Evolutionary conservation across 345 rosid species (phyloP).

Genomic region (Pugionium cornutum): DNA sequence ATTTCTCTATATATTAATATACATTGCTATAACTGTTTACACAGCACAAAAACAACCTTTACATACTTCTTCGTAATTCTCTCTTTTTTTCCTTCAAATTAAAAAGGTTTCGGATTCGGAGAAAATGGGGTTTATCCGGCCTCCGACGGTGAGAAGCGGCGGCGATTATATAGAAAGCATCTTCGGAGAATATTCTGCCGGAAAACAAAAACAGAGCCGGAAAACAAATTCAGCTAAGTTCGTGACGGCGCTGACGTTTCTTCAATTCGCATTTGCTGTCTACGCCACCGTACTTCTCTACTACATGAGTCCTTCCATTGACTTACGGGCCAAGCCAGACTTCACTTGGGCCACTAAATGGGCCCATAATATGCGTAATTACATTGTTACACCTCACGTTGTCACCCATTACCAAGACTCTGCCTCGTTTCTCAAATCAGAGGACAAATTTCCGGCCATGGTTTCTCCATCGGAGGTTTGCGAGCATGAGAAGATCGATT

Average conservation of each 20-base stretch:
- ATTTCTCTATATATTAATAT: conserved; percentile 38
- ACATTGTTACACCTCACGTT: conserved; percentile 67
- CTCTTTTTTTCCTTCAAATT: neutral
- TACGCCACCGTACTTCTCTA: conserved; percentile 88
- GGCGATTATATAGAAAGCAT: conserved; percentile 82
- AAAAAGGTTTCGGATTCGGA: conserved; percentile 42
- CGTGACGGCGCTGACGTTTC: conserved; percentile 70
- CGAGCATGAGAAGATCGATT: conserved; percentile 87
- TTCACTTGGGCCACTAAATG: conserved; percentile 86
- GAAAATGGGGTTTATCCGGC: conserved; percentile 67
- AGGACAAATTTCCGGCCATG: conserved; percentile 25
- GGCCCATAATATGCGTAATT: conserved; percentile 69
- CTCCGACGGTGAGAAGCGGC: conserved; percentile 55
- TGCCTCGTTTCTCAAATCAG: conserved; percentile 40
- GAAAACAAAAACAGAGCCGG: conserved; percentile 46
- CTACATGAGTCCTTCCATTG: conserved; percentile 85
- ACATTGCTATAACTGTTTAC: conserved; percentile 35
- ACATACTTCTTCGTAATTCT: conserved; percentile 6
- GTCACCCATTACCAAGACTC: conserved; percentile 62
- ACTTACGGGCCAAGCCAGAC: conserved; percentile 76
- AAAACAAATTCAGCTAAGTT: conserved; percentile 53
- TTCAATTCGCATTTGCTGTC: conserved; percentile 82
- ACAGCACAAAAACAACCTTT: conserved; percentile 1
- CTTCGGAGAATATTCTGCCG: conserved; percentile 60
- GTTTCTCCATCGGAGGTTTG: conserved; percentile 58